Evolutionary conservation across 192 early-diverging fungal genomes (phyloP).

Genomic region (Gaertneriomyces semiglobifer): DNA sequence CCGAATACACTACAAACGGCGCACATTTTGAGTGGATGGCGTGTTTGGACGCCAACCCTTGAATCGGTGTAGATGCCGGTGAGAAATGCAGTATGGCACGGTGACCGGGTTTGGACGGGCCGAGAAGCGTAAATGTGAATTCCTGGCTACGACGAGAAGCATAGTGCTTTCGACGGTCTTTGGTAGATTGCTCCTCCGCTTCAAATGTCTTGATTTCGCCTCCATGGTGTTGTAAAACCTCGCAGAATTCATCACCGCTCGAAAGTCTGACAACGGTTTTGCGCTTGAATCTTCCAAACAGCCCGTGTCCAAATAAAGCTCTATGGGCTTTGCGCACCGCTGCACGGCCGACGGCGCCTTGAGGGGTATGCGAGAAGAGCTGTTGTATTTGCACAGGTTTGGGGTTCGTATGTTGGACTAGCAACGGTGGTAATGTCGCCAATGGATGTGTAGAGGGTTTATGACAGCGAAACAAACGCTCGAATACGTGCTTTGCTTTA

Average conservation of each 20-base stretch:
- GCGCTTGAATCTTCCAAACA: conserved; percentile 20
- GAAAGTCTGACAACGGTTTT: conserved; percentile 3
- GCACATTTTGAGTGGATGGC: conserved; percentile 17
- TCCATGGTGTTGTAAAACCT: conserved; percentile 14
- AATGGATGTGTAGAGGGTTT: neutral
- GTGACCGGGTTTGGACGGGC: neutral
- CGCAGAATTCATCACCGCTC: conserved; percentile 16
- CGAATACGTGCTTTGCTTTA: neutral
- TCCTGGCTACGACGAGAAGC: conserved; percentile 2
- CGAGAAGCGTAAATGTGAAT: conserved; percentile 29
- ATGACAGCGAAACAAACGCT: neutral
- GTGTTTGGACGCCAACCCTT: conserved; percentile 22
- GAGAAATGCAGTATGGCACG: conserved; percentile 28
- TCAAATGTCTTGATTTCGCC: neutral
- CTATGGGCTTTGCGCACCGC: conserved; percentile 7
- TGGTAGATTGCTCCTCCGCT: conserved; percentile 3
- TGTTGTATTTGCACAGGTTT: neutral
- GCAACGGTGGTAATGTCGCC: conserved; percentile 1
- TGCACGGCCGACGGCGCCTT: neutral
- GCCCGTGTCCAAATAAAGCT: conserved; percentile 3
- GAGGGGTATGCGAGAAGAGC: conserved; percentile 16
- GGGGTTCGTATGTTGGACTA: conserved; percentile 18
- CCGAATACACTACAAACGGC: conserved; percentile 19
- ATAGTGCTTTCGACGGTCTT: conserved; percentile 2
- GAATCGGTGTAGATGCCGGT: conserved; percentile 7